A percentile compares a stretch with the other conserved stretches of the same genome.
These are phyloP conservation scores for Pyrenula aspistea DNA, from an alignment of 495 filamentous ascomycete species.

Conservation along the genomic window DNA sequence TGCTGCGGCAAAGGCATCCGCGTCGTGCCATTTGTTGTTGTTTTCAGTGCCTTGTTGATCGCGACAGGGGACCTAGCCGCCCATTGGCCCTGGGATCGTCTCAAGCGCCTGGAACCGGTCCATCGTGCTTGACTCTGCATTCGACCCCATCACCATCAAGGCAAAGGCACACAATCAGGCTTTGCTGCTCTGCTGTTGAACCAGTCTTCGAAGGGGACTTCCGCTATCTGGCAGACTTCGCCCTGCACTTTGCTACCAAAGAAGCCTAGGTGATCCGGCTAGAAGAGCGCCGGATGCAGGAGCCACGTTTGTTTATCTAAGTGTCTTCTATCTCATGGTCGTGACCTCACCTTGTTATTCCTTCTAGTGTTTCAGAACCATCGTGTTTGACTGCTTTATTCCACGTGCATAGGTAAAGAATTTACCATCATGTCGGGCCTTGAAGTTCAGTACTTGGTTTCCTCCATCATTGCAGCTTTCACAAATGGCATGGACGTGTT, in stretches of 20 bases:
- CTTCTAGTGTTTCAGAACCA: too few species aligned
- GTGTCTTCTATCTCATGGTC: neutral
- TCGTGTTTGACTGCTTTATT: too few species aligned
- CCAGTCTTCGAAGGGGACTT: neutral
- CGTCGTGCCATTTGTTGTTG: neutral
- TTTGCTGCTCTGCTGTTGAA: neutral
- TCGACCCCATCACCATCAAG: neutral
- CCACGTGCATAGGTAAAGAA: neutral
- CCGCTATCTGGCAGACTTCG: neutral
- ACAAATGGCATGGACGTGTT: neutral
- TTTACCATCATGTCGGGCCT: neutral
- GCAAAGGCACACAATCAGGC: neutral
- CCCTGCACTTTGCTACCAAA: neutral
- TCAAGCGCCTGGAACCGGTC: neutral
- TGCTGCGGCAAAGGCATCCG: neutral
- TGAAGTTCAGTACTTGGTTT: neutral
- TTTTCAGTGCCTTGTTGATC: neutral
- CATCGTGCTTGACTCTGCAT: neutral
- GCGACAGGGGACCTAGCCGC: neutral
- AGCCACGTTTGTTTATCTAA: neutral
- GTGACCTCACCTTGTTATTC: too few species aligned
- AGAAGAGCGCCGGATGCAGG: neutral
- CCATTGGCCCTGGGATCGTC: neutral
- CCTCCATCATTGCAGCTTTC: neutral
- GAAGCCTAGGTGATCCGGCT: neutral